Percentiles rank a stretch among this genome's conserved stretches.
Conservation (phyloP, 1,284 basidiomycete species). For the Crucibulum parvulum region DNA sequence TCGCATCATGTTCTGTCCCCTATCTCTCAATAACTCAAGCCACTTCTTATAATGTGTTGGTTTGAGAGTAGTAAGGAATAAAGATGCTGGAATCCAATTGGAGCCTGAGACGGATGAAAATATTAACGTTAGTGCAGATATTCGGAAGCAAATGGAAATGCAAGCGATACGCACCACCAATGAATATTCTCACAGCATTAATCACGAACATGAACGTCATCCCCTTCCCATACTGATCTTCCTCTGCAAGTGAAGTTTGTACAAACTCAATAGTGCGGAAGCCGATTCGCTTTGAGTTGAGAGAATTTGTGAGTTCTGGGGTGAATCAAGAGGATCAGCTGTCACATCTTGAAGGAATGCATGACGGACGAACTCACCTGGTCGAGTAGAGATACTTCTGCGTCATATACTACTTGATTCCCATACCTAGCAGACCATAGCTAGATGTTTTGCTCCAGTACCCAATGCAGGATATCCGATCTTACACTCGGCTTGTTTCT, state of each 20-base stretch:
- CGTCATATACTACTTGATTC: conserved; percentile 72
- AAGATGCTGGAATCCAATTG: conserved; percentile 92
- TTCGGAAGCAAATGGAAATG: background rate
- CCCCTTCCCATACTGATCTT: conserved; percentile 65
- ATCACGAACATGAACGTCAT: conserved; percentile 84
- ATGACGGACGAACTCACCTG: conserved; percentile 36
- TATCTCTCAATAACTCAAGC: conserved; percentile 74
- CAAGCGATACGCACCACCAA: conserved; percentile 59
- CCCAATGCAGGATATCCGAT: conserved; percentile 47
- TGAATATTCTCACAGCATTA: conserved; percentile 84
- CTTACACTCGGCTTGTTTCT: no score
- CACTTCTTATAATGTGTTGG: conserved; percentile 66
- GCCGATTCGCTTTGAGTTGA: conserved; percentile 67
- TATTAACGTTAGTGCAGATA: background rate
- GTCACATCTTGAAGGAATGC: background rate
- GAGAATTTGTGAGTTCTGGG: conserved; percentile 53
- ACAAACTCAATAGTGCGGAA: conserved; percentile 78
- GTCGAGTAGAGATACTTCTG: conserved; percentile 58
- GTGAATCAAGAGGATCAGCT: background rate
- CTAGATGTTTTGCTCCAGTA: conserved; percentile 54
- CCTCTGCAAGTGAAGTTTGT: conserved; percentile 70
- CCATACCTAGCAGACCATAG: conserved; percentile 86
- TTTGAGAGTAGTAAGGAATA: conserved; percentile 77
- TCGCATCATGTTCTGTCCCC: conserved; percentile 81
- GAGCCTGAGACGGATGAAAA: conserved; percentile 54